phyloP scores from a whole-genome alignment of 169 alveolate genomes.

The Cryptosporidium bovis region DNA sequence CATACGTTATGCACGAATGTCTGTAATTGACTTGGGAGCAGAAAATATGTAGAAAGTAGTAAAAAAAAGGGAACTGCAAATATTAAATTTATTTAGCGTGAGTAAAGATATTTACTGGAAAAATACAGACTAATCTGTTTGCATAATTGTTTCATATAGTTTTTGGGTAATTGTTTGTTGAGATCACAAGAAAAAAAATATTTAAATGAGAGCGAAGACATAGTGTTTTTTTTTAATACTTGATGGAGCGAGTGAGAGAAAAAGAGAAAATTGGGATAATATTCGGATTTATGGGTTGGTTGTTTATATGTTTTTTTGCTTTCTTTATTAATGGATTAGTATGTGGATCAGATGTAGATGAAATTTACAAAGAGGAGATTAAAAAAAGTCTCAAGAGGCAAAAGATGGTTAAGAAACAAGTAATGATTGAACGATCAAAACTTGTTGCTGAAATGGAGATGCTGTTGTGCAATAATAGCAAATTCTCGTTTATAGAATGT shows the following conservation, averaged over 20 bases:
- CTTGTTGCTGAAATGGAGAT: slow-evolving; percentile 36
- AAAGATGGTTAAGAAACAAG: slow-evolving; percentile 46
- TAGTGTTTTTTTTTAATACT: not conserved
- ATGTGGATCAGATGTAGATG: slow-evolving; percentile 33
- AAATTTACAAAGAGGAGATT: slow-evolving; percentile 21
- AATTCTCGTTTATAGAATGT: slow-evolving; percentile 26
- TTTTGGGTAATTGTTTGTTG: no score
- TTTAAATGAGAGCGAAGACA: no score
- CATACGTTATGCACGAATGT: no score
- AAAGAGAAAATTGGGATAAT: not conserved
- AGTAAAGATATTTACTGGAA: no score
- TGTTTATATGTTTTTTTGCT: slow-evolving; percentile 4
- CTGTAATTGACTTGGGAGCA: no score
- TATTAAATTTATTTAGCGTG: no score
- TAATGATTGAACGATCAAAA: slow-evolving; percentile 53
- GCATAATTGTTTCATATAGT: no score
- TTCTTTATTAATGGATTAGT: not conserved
- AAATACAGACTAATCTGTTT: no score
- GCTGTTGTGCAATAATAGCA: slow-evolving; percentile 25
- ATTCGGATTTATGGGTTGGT: slow-evolving; percentile 25
- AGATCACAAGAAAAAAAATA: no score
- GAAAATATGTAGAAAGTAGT: no score
- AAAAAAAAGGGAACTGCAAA: no score
- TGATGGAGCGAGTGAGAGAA: not conserved
- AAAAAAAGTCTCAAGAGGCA: slow-evolving; percentile 23